Conservation (phyloP, 192 early-diverging fungal genomes). For the Phycomyces blakesleeanus region DNA sequence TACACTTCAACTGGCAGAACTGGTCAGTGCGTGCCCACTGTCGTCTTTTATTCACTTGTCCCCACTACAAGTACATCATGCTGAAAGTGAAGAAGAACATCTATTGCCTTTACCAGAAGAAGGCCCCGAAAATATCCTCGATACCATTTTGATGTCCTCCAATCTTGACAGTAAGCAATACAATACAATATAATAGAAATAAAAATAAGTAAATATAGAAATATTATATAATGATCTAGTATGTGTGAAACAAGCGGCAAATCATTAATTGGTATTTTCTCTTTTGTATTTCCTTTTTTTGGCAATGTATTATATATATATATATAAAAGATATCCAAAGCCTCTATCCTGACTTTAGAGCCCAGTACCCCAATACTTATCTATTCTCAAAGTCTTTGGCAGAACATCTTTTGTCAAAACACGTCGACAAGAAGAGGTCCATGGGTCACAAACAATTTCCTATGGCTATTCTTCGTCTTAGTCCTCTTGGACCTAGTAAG, state of each 20-base stretch:
- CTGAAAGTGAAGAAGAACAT: background rate
- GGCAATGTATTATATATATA: no score
- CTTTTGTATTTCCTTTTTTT: no score
- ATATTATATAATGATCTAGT: no score
- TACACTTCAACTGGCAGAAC: conserved; percentile 19
- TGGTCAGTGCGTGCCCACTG: conserved; percentile 32
- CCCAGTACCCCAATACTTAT: conserved; percentile 40
- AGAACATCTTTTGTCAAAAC: conserved; percentile 39
- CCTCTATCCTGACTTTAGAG: background rate
- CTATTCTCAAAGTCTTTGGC: conserved; percentile 45
- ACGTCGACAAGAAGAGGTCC: conserved; percentile 24
- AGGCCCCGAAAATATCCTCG: conserved; percentile 15
- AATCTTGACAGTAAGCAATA: background rate
- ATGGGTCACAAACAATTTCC: conserved; percentile 23
- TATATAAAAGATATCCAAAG: background rate
- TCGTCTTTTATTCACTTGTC: conserved; percentile 31
- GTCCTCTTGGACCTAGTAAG: conserved; percentile 26
- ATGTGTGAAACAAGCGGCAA: no score
- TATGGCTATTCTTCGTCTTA: conserved; percentile 27
- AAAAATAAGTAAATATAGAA: background rate
- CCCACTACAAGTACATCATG: conserved; percentile 9
- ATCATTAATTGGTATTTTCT: background rate
- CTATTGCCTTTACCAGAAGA: conserved; percentile 12
- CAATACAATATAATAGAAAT: background rate
- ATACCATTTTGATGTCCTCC: background rate